These are phyloP conservation scores for Taxawa tesnikishii DNA, from an alignment of 2,329 filamentous ascomycete genomes.

Conservation along the genomic window DNA sequence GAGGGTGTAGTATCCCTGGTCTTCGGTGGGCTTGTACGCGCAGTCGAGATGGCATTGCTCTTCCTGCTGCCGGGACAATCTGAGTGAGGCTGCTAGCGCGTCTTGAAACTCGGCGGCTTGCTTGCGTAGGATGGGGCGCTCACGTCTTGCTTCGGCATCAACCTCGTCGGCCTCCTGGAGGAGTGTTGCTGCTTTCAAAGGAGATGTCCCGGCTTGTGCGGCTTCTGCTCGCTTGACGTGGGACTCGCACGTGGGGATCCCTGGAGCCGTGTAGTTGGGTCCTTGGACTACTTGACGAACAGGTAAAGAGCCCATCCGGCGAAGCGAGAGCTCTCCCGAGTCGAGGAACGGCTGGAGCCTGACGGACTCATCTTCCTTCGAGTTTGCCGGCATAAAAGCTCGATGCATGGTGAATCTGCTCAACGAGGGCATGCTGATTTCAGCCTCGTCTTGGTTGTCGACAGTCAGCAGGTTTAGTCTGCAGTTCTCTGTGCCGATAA, in stretches of 20 bases:
- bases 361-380: slow-evolving; percentile 7
- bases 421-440: slow-evolving; percentile 18
- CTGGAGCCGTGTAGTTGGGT: slow-evolving; percentile 18
- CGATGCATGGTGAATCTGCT: slow-evolving; percentile 16
- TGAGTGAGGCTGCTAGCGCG: too few relatives aligned
- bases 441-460: slow-evolving; percentile 19
- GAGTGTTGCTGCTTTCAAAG: neutral
- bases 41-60: neutral
- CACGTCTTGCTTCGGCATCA: slow-evolving; percentile 10
- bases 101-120: too few relatives aligned
- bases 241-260: neutral
- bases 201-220: neutral
- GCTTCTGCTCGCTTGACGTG: slow-evolving; percentile 1
- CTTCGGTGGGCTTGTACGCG: neutral
- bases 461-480: slow-evolving; percentile 40
- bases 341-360: slow-evolving; percentile 17
- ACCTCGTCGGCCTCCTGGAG: slow-evolving; percentile 2
- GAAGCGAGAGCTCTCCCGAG: slow-evolving; percentile 20
- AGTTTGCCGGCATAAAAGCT: slow-evolving; percentile 1
- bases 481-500: slow-evolving; percentile 46
- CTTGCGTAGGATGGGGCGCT: neutral
- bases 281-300: slow-evolving; percentile 34
- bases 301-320: slow-evolving; percentile 29
- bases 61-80: too few relatives aligned
- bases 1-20: neutral